Evolutionary conservation across 805 yeast species (phyloP).

Genomic region (Metschnikowia baotianmanensis): DNA sequence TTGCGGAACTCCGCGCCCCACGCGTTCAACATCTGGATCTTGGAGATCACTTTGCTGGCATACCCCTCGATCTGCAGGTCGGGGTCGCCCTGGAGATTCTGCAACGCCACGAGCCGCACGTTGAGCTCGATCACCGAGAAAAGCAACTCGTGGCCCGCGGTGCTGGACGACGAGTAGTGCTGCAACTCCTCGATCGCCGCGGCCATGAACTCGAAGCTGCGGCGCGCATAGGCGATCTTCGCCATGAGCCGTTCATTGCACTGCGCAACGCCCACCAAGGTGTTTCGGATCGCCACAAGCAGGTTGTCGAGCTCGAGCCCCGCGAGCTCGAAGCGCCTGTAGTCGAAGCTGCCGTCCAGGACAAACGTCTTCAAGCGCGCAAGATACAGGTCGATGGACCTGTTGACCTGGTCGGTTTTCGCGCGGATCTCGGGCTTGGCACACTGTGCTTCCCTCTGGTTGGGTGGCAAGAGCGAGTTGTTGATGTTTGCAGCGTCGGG

Average conservation of each 20-base stretch:
- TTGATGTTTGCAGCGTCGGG: not conserved
- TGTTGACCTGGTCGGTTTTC: not conserved
- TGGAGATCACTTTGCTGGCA: not conserved
- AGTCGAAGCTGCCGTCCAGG: not conserved
- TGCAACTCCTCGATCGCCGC: not conserved
- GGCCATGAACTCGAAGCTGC: not conserved
- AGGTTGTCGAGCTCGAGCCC: not conserved
- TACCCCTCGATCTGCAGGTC: not conserved
- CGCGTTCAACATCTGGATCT: not conserved
- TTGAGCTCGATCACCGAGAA: not conserved
- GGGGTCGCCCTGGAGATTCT: not conserved
- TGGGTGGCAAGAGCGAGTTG: not conserved
- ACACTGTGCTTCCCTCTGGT: not conserved
- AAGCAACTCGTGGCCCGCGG: not conserved
- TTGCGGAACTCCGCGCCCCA: not conserved
- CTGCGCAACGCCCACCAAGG: not conserved
- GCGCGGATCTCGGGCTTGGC: not conserved
- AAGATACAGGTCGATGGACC: not conserved
- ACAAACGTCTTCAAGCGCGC: not conserved
- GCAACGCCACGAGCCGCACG: constrained; percentile 1
- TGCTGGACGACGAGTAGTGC: not conserved
- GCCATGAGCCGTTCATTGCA: not conserved
- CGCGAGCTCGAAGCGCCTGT: not conserved
- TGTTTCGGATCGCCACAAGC: not conserved
- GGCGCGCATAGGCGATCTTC: not conserved